Evolutionary conservation across 805 yeast genomes (phyloP).

Genomic region (Pichia paraexigua): DNA sequence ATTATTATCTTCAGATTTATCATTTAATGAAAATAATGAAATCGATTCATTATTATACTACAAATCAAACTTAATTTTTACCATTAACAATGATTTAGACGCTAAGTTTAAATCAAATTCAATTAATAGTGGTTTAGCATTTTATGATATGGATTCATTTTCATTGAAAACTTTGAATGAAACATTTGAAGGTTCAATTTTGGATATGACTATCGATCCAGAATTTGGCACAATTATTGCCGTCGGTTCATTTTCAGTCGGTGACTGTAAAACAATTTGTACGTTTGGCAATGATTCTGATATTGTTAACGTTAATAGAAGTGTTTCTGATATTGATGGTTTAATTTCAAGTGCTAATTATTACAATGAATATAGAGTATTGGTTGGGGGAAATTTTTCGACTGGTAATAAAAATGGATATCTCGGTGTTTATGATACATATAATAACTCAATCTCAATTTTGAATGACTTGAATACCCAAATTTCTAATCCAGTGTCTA

Average conservation of each 20-base stretch:
- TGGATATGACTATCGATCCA: constrained; percentile 34
- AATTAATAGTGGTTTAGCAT: constrained; percentile 34
- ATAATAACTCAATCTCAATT: constrained; percentile 24
- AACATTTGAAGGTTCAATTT: constrained; percentile 31
- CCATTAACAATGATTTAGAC: constrained; percentile 30
- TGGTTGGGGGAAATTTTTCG: constrained; percentile 46
- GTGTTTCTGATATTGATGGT: constrained; percentile 53
- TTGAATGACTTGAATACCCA: constrained; percentile 17
- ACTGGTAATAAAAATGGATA: constrained; percentile 26
- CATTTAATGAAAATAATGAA: constrained; percentile 15
- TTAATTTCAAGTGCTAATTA: constrained; percentile 47
- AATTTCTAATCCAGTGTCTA: constrained; percentile 28
- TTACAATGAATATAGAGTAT: constrained; percentile 28
- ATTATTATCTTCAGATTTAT: constrained; percentile 7
- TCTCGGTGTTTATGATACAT: constrained; percentile 51
- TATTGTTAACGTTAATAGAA: constrained; percentile 23
- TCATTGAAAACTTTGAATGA: constrained; percentile 35
- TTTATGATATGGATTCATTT: constrained; percentile 40
- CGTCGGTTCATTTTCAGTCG: constrained; percentile 58
- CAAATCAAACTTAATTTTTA: constrained; percentile 36
- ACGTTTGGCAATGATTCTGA: constrained; percentile 41
- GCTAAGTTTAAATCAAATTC: background rate
- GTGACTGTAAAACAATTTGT: constrained; percentile 55
- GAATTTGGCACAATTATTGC: constrained; percentile 44
- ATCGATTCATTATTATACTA: constrained; percentile 30